Evolutionary conservation across 108 stramenopile genomes (phyloP).

Genomic region (Heterococcus sp.): DNA sequence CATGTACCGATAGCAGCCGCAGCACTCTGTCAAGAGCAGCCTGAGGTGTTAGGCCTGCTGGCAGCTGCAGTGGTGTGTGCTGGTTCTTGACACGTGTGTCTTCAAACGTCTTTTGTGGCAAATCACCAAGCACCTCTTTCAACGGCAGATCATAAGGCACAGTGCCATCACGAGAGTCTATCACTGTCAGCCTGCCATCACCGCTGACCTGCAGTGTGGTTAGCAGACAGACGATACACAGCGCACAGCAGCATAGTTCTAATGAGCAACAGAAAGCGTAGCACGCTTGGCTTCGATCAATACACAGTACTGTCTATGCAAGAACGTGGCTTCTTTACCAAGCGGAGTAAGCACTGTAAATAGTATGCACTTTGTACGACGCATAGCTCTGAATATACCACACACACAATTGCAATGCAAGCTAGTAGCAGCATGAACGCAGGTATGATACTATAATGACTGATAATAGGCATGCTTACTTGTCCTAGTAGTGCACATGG

Average conservation of each 20-base stretch:
- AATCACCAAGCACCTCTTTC: slow-evolving; percentile 86
- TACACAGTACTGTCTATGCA: too few relatives aligned
- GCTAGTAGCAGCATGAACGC: too few relatives aligned
- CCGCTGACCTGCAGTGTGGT: slow-evolving; percentile 66
- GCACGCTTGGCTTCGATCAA: too few relatives aligned
- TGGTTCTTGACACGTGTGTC: slow-evolving; percentile 49
- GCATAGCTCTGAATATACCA: too few relatives aligned
- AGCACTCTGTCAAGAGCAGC: slow-evolving; percentile 78
- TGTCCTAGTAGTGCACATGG: slow-evolving; percentile 79
- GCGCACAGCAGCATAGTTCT: background rate
- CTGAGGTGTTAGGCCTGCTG: slow-evolving; percentile 37
- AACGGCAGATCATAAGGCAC: slow-evolving; percentile 95
- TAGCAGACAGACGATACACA: background rate
- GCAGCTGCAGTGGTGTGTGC: slow-evolving; percentile 2
- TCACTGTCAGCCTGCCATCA: slow-evolving; percentile 85
- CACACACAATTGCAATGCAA: too few relatives aligned
- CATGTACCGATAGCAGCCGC: slow-evolving; percentile 68
- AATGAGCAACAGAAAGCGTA: background rate
- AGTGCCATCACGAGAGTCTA: slow-evolving; percentile 77
- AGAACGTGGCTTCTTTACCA: too few relatives aligned
- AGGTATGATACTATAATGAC: too few relatives aligned
- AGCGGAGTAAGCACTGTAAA: too few relatives aligned
- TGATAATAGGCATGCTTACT: slow-evolving; percentile 41
- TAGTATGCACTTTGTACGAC: too few relatives aligned
- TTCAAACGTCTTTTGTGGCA: slow-evolving; percentile 96